These are phyloP conservation scores for Coccomyxa sp. DNA, from an alignment of 139 green algal species.

Conservation along the genomic window DNA sequence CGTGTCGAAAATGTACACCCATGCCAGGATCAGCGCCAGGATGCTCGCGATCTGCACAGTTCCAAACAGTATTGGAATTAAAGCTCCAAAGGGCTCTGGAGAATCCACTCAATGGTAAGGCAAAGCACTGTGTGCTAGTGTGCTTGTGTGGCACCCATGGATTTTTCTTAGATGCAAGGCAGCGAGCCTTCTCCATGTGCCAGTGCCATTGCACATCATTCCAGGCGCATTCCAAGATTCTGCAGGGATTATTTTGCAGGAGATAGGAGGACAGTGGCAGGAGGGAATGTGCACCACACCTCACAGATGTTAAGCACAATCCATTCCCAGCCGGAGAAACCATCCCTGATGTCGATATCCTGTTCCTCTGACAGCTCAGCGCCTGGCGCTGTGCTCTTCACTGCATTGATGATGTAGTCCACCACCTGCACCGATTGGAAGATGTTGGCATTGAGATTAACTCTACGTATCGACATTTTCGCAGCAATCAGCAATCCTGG, in stretches of 20 bases:
- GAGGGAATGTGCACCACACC: background rate
- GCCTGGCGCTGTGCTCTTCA: background rate
- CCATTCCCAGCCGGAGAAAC: background rate
- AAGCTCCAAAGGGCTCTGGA: background rate
- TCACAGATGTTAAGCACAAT: constrained; percentile 8
- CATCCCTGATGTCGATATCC: background rate
- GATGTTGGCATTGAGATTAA: background rate
- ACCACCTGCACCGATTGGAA: background rate
- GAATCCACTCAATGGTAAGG: too few species aligned
- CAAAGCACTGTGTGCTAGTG: background rate
- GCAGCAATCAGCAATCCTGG: background rate
- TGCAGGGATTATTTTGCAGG: background rate
- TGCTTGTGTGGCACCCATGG: background rate
- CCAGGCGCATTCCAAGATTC: background rate
- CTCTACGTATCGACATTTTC: background rate
- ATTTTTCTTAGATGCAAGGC: background rate
- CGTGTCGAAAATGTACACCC: constrained; percentile 40
- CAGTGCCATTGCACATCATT: background rate
- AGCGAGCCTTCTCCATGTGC: background rate
- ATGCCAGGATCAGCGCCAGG: constrained; percentile 21
- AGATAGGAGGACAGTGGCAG: too few species aligned
- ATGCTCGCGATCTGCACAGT: constrained; percentile 21
- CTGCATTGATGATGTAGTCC: constrained; percentile 8
- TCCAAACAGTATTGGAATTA: background rate
- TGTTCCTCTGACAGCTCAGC: background rate